Percentiles rank a stretch among this genome's conserved stretches.
phyloP scores from a whole-genome alignment of 2,329 filamentous ascomycete species.

The Cryphonectria japonica region DNA sequence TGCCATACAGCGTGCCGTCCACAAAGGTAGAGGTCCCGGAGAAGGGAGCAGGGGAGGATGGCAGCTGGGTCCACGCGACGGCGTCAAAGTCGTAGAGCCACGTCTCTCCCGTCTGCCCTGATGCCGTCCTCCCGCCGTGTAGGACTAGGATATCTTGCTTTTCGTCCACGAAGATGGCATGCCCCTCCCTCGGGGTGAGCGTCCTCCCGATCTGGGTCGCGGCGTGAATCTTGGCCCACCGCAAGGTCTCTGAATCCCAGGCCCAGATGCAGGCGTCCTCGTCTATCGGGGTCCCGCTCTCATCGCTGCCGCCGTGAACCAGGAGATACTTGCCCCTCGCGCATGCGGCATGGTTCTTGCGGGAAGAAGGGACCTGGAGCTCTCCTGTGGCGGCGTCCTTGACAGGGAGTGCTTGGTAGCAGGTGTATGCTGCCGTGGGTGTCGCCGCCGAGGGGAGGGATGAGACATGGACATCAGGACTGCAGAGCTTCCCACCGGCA shows the following conservation, averaged over 20 bases:
- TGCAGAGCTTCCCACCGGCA: conserved; percentile 45
- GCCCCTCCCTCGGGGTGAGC: conserved; percentile 39
- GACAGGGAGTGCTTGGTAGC: conserved; percentile 38
- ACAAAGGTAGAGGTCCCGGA: conserved; percentile 48
- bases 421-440: conserved; percentile 41
- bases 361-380: conserved; percentile 38
- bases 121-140: conserved; percentile 47
- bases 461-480: conserved; percentile 55
- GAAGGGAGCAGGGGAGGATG: conserved; percentile 43
- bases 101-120: conserved; percentile 44
- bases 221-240: conserved; percentile 41
- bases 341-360: conserved; percentile 43
- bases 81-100: conserved; percentile 55
- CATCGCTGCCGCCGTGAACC: conserved; percentile 43
- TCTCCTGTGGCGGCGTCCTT: conserved; percentile 36
- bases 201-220: conserved; percentile 38
- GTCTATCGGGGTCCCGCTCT: conserved; percentile 35
- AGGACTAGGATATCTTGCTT: conserved; percentile 55
- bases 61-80: conserved; percentile 54
- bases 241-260: conserved; percentile 42
- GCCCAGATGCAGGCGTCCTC: conserved; percentile 43
- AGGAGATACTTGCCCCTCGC: conserved; percentile 39
- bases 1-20: conserved; percentile 50
- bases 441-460: conserved; percentile 49
- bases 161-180: conserved; percentile 43